phyloP scores from a whole-genome alignment of 495 filamentous ascomycete genomes.

The Xylaria bambusicola region DNA sequence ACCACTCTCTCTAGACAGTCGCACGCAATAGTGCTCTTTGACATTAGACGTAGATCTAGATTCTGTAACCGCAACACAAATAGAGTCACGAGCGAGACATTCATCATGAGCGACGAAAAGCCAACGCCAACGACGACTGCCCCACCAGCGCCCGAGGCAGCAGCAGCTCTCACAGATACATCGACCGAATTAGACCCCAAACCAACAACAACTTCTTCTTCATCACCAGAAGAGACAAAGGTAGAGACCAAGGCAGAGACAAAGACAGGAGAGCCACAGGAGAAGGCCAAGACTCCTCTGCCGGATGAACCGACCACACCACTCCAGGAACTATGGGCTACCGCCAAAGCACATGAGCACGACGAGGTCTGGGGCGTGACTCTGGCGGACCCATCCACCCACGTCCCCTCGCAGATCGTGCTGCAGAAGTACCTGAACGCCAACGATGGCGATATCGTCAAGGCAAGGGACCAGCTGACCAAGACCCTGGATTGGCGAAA shows the following conservation, averaged over 20 bases:
- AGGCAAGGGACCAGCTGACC: slow-evolving; percentile 72
- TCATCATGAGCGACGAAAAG: not conserved
- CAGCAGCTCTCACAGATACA: too few species aligned
- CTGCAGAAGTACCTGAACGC: slow-evolving; percentile 90
- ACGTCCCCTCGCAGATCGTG: slow-evolving; percentile 76
- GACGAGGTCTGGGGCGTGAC: slow-evolving; percentile 79
- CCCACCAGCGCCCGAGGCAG: not conserved
- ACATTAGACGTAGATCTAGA: too few species aligned
- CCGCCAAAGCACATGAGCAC: slow-evolving; percentile 44
- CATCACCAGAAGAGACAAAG: not conserved
- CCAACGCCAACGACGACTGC: slow-evolving; percentile 6
- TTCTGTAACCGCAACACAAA: not conserved
- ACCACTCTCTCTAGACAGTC: too few species aligned
- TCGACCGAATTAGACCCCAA: too few species aligned
- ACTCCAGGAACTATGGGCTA: slow-evolving; percentile 40
- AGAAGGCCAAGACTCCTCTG: slow-evolving; percentile 14
- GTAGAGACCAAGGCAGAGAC: not conserved
- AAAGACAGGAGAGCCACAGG: not conserved
- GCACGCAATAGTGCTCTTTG: too few species aligned
- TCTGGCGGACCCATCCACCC: slow-evolving; percentile 50
- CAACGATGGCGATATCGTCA: slow-evolving; percentile 71
- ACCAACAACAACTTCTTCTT: too few species aligned
- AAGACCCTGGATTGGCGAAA: slow-evolving; percentile 81
- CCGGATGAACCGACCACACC: slow-evolving; percentile 30
- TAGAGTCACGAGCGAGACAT: not conserved